Base-by-base conservation (phyloP, 139 green algal genomes). In the Coelastrella sp. region DNA sequence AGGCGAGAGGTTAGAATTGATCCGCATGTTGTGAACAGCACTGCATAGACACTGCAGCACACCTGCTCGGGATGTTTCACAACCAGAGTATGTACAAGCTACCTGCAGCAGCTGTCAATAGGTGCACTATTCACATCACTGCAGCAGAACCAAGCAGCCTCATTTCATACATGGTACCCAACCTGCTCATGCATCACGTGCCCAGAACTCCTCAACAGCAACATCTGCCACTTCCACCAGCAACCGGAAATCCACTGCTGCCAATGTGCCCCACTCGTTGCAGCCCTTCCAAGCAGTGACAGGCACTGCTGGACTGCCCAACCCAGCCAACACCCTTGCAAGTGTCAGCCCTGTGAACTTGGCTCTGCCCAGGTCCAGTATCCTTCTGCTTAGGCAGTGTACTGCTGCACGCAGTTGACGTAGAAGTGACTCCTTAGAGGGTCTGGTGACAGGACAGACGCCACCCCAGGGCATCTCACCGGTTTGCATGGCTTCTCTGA, bases 291-390 rank as follows among this genome's bases (percentile, higher is more conserved):
- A 96, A 17, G 71, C 71, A 17, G 89, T 79, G 0, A 83, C 62
- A 0, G 94, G 93, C 60, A 91, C 94, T 40, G 90, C 92, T 5
- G 94, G 90, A 34, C 88, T 90, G 38, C 64, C 13, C n/a, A 97
- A 68, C 0, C 94, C 95, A 34, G 95, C 92, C 63, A 96, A 68
- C 25, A 96, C 89, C 27, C 93, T 84, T 2, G 94, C 94, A 2
- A 96, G 76, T 1, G 88, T 89, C 13, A 87, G 57, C 8, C 74
- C 67, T 15, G 64, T 90, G 17, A 91, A 69, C 17, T 50, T 62
- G 6, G 19, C 59, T 0, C 60, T 48, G 21, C 83, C 72, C 64
- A 89, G 41, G 0, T 63, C 62, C 9, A 50, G 41, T 62, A 89
- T 41, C 32, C 87, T 80, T 32, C 76, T 86, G 2, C 64, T 66